These are phyloP conservation scores for Phytopythium mirpurense DNA, from an alignment of 352 stramenopile genomes.

Conservation along the genomic window DNA sequence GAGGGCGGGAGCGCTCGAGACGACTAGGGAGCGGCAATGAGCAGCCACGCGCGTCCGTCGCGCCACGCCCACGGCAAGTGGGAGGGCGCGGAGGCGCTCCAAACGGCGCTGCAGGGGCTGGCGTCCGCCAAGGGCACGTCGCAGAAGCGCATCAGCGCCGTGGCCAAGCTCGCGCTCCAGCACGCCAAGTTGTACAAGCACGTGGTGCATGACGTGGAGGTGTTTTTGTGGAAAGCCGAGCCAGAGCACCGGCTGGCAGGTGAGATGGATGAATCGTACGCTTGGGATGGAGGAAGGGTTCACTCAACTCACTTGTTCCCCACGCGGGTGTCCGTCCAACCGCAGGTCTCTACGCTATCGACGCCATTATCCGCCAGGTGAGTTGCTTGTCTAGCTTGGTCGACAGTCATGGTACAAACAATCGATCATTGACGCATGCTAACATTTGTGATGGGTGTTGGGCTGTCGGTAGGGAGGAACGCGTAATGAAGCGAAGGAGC, in stretches of 20 bases:
- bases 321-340: too few relatives aligned
- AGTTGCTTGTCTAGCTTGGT: neutral
- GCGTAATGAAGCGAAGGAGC: slow-evolving; percentile 39
- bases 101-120: slow-evolving; percentile 59
- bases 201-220: slow-evolving; percentile 82
- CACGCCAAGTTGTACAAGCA: slow-evolving; percentile 86
- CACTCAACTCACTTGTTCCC: too few relatives aligned
- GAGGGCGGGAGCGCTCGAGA: too few relatives aligned
- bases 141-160: slow-evolving; percentile 62
- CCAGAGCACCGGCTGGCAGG: slow-evolving; percentile 76
- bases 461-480: neutral
- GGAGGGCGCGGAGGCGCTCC: slow-evolving; percentile 66
- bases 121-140: slow-evolving; percentile 78
- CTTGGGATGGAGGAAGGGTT: too few relatives aligned
- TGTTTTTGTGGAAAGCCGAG: slow-evolving; percentile 80
- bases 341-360: slow-evolving; percentile 71
- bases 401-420: neutral
- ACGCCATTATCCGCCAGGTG: slow-evolving; percentile 80
- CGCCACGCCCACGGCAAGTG: slow-evolving; percentile 19
- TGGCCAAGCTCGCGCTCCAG: slow-evolving; percentile 62
- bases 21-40: too few relatives aligned
- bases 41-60: neutral
- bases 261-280: slow-evolving; percentile 8
- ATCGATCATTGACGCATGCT: too few relatives aligned
- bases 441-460: too few relatives aligned